Evolutionary conservation across 2,329 filamentous ascomycete genomes (phyloP), one percentile per base, ranked within the genome.

Genomic region (Boeremia exigua): DNA sequence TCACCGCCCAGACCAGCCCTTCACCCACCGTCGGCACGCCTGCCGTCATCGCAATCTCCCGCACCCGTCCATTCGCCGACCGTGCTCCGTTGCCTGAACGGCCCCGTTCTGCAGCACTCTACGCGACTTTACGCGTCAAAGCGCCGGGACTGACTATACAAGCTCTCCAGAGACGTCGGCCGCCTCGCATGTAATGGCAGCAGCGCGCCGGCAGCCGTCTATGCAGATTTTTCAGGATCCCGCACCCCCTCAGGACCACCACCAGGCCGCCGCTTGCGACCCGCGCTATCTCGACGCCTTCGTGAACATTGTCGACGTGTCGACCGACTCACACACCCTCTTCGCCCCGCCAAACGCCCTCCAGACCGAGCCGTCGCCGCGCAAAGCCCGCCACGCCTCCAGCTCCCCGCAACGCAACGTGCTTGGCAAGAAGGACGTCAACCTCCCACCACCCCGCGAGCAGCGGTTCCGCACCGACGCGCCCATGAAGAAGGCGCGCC

Each of bases 391-490:
- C 51, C 80, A 81, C 63, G 79, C 79, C 65, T 83, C 81, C 53
- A 83, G 84, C 59, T 86, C 88, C 42, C 87, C 82, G 34, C 82
- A 82, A 60, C 83, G 71, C 37, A 69, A 82, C 66, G 85, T 83
- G 60, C 83, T 88, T 64, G 82, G 81, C 66, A 82, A 81, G 74
- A 86, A 81, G 70, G 86, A 85, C 68, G 80, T 95, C 60, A 88
- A 89, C 70, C 88, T 92, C 78, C 84, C 86, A 44, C 88, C 88
- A 29, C 89, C 89, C 2, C 75, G 78, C 49, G 78, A 79, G 59
- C 78, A 81, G 53, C 73, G 74, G 17, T 82, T 83, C 66, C 77
- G 77, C 32, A 89, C 88, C 32, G 89, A 91, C 74, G 89, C 87
- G 27, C 84, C 88, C 51, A 80, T 84, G 68, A 92, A 92, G 81